Base-by-base conservation (phyloP, 495 filamentous ascomycete species). In the Hypoxylon trugodes region DNA sequence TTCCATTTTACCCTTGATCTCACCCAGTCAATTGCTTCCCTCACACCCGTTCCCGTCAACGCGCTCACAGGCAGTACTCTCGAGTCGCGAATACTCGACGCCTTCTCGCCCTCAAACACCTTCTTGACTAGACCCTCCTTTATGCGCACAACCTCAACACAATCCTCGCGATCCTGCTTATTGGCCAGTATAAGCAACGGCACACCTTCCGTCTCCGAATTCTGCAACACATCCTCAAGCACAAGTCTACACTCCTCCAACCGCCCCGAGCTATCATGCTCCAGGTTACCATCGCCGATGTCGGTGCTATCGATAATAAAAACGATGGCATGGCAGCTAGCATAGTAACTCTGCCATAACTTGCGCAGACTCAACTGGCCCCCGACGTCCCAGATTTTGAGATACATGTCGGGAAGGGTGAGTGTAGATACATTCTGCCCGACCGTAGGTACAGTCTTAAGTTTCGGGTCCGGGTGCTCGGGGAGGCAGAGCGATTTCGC, bases 341-440 rank as follows among this genome's bases (percentile, higher is more conserved):
- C 80, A 79, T 97, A 98, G 77, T 98, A 98, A 73, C 86, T 90
- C 77, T 96, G 92, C 95, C 95, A 98, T 4, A 98, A 88, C 56
- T 88, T 87, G 42, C 95, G 90, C 71, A 98, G 85, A 6, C 82
- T 85, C 64, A 94, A 87, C 75, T 98, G 95, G 2, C 95, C 95
- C 53, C 95, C 95, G 2, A 98, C 90, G 75, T 98, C 95, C 95
- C 95, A 98, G 72, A 98, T 89, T 82, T 96, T 96, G 68, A 98
- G 83, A 80, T 97, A 96, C 86, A 96, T 90, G 68, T 96, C 90
- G 1, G 89, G 87, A 8, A 97, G 81, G 1, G 86, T 83, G 73
- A 98, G 90, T 37, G 92, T 92, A 30, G 91, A 87, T 64, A 98
- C 94, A 77, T 97, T 98, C 72, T 98, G 95, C 54, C 95, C 95